Conservation (phyloP, 2,329 filamentous ascomycete genomes). For the Zasmidium citrigriseum region DNA sequence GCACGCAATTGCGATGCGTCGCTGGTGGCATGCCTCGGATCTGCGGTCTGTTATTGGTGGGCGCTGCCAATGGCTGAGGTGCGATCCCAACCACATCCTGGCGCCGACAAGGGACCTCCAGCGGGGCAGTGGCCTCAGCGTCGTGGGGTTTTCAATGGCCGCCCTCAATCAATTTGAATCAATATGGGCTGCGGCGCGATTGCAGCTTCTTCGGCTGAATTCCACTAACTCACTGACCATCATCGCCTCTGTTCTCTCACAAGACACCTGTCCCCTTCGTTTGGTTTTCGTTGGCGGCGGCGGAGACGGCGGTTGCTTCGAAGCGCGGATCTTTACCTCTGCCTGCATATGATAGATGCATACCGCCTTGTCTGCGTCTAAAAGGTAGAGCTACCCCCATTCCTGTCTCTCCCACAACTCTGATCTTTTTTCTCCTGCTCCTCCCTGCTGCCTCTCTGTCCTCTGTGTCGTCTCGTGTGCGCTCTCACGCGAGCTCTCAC, state of each 20-base stretch:
- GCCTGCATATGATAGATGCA: background rate
- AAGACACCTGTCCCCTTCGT: background rate
- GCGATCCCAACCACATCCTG: background rate
- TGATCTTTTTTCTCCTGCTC: conserved; percentile 6
- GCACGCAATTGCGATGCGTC: background rate
- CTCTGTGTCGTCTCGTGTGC: conserved; percentile 19
- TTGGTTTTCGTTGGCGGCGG: background rate
- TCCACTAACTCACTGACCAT: too few relatives aligned
- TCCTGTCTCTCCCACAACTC: background rate
- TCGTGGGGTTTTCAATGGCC: background rate
- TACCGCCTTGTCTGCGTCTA: conserved; percentile 3
- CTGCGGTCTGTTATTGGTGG: background rate
- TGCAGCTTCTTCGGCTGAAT: background rate
- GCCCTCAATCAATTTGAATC: background rate
- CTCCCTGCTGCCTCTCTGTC: background rate
- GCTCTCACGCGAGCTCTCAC: conserved; percentile 23
- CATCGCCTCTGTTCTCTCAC: too few relatives aligned
- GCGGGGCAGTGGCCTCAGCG: background rate
- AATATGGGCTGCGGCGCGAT: background rate
- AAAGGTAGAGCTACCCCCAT: conserved; percentile 2
- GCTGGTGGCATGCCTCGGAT: background rate
- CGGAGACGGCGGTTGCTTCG: background rate
- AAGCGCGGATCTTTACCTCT: background rate
- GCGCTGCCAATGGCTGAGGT: background rate
- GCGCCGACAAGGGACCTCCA: background rate